A percentile compares a stretch with the other conserved stretches of the same genome.
Evolutionary conservation across 768 basidiomycete species (phyloP).

Genomic region (Podaxis sp.): DNA sequence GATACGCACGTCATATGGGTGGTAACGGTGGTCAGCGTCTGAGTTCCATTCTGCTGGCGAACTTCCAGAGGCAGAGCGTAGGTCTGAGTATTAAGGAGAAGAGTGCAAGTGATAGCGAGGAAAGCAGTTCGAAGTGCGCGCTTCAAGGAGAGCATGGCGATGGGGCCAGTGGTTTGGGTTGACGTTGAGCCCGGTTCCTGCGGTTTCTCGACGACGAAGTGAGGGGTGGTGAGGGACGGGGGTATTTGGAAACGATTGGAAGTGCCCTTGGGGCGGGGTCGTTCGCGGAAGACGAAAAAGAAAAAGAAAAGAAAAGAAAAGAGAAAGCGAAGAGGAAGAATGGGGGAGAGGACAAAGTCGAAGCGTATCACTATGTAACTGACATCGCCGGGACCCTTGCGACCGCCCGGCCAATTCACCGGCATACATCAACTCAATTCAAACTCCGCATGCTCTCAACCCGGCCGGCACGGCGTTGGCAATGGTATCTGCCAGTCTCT

Average conservation of each 20-base stretch:
- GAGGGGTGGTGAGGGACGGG: conserved; percentile 19
- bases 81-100: conserved; percentile 31
- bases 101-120: conserved; percentile 37
- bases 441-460: conserved; percentile 25
- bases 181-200: conserved; percentile 47
- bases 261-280: conserved; percentile 41
- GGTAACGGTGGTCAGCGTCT: conserved; percentile 36
- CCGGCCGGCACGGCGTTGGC: not conserved
- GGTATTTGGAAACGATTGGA: conserved; percentile 37
- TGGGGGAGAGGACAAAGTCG: conserved; percentile 13
- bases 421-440: conserved; percentile 9
- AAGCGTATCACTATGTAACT: conserved; percentile 5
- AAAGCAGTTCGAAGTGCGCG: conserved; percentile 29
- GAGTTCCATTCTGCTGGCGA: conserved; percentile 29
- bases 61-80: conserved; percentile 35
- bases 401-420: not conserved
- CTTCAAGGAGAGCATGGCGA: conserved; percentile 38
- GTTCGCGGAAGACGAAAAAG: conserved; percentile 23
- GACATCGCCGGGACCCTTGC: not conserved
- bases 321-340: conserved; percentile 19
- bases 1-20: conserved; percentile 47
- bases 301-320: conserved; percentile 22
- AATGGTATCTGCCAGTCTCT: not conserved
- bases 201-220: conserved; percentile 40
- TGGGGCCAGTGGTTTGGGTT: conserved; percentile 7